phyloP scores from a whole-genome alignment of 257 asterid species.

The Pogostemon cablin region DNA sequence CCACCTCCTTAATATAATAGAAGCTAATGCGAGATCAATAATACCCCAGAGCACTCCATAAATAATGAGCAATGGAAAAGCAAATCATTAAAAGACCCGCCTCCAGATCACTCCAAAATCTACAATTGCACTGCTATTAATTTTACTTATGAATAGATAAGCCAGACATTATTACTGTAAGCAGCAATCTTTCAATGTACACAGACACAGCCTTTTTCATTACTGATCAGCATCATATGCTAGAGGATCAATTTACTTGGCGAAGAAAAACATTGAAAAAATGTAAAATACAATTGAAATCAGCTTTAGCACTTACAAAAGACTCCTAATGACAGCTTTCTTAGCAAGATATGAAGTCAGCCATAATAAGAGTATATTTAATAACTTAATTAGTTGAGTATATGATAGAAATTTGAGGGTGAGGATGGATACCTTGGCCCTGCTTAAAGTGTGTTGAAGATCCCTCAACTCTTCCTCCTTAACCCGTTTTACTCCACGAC shows the following conservation, averaged over 20 bases:
- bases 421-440: constrained; percentile 55
- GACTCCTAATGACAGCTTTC: too few species aligned
- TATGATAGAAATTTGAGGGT: constrained; percentile 23
- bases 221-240: constrained; percentile 8
- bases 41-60: constrained; percentile 13
- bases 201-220: background rate
- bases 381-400: background rate
- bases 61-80: constrained; percentile 20
- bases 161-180: constrained; percentile 3
- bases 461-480: constrained; percentile 58
- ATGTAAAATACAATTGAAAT: constrained; percentile 15
- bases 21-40: background rate
- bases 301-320: background rate
- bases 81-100: constrained; percentile 14
- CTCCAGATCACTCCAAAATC: constrained; percentile 12
- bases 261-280: background rate
- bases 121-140: constrained; percentile 2
- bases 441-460: constrained; percentile 41
- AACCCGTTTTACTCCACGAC: constrained; percentile 57
- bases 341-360: background rate
- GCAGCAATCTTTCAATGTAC: background rate
- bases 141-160: constrained; percentile 4
- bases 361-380: background rate
- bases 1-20: background rate
- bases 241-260: constrained; percentile 2